phyloP scores from a whole-genome alignment of 768 basidiomycete species.

The Boletellus sp. region DNA sequence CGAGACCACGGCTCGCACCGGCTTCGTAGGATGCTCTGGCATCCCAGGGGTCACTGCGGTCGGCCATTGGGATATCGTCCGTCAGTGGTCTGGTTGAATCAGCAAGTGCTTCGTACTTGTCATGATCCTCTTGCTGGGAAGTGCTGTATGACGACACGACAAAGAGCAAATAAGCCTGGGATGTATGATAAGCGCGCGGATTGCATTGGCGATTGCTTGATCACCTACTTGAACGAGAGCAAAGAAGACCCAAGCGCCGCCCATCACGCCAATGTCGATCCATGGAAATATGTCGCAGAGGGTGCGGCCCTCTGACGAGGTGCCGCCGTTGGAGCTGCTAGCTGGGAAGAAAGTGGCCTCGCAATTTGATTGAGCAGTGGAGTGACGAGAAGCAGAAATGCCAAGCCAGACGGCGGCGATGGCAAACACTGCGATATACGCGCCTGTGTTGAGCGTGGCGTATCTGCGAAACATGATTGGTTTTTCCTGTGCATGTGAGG shows the following conservation, averaged over 20 bases:
- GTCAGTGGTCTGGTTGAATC: slow-evolving; percentile 52
- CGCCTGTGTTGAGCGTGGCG: slow-evolving; percentile 57
- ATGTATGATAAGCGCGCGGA: neutral
- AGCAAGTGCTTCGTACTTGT: slow-evolving; percentile 71
- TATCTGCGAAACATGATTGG: slow-evolving; percentile 64
- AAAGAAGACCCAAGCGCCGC: slow-evolving; percentile 78
- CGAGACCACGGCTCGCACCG: slow-evolving; percentile 36
- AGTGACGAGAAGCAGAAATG: slow-evolving; percentile 75
- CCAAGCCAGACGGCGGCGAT: slow-evolving; percentile 79
- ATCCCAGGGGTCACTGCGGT: slow-evolving; percentile 70
- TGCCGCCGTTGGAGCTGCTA: slow-evolving; percentile 29
- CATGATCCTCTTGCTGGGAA: slow-evolving; percentile 76
- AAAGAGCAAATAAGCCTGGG: slow-evolving; percentile 47
- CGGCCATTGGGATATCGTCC: slow-evolving; percentile 60
- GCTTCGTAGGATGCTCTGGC: slow-evolving; percentile 47
- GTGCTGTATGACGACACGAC: slow-evolving; percentile 62
- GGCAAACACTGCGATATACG: slow-evolving; percentile 60
- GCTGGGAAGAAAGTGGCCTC: slow-evolving; percentile 51
- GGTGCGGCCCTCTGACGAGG: slow-evolving; percentile 52
- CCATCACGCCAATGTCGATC: slow-evolving; percentile 92
- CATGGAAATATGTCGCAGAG: slow-evolving; percentile 90
- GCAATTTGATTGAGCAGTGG: slow-evolving; percentile 65
- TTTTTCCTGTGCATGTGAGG: slow-evolving; percentile 53
- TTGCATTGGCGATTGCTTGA: neutral
- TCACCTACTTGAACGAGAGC: slow-evolving; percentile 67